Evolutionary conservation across 1,284 basidiomycete genomes (phyloP), one percentile per base, ranked within the genome.

Genomic region (Farysia itapuensis): DNA sequence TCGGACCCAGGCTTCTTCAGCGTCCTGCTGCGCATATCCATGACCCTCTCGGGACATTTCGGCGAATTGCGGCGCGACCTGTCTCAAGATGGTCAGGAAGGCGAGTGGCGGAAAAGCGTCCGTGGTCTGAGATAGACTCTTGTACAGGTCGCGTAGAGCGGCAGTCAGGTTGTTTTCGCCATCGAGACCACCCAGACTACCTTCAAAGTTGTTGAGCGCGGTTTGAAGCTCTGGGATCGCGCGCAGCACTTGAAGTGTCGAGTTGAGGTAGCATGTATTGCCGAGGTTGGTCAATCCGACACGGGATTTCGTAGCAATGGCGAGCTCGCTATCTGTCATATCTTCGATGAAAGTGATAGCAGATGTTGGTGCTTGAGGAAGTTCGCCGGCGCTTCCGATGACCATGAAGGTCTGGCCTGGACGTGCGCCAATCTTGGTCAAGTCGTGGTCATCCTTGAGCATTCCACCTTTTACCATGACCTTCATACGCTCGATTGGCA

Each of bases 241-340:
- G 15, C 90, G 86, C 57, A 98, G 82, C 13, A 90, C 87, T 79
- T 98, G 94, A 2, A 98, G 81, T 0, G 90, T 92, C 5, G 94
- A 86, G 74, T 96, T 97, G 85, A 97, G 89, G 78, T 97, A 97
- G 72, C 90, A 93, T 0, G 90, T 93, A 74, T 93, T 93, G 29
- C 90, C 90, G 18, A 76, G 43, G 34, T 76, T 76, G 15, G 54
- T 63, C 9, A 76, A 46, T 1, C 74, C 74, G 8, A 58, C 67
- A 11, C 64, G 57, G 12, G 30, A 39, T 51, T 54, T 44, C 13
- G 44, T 88, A 44, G 84, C 88, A 77, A 86, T 81, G 34, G 90
- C 90, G 24, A 94, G 79, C 61, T 88, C 84, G 6, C 82, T 78
- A 43, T 92, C 89, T 40, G 87, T 84, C 87, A 95, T 87, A 79